These are phyloP conservation scores for Boletus barrowsii DNA, from an alignment of 768 basidiomycete species.

Conservation along the genomic window DNA sequence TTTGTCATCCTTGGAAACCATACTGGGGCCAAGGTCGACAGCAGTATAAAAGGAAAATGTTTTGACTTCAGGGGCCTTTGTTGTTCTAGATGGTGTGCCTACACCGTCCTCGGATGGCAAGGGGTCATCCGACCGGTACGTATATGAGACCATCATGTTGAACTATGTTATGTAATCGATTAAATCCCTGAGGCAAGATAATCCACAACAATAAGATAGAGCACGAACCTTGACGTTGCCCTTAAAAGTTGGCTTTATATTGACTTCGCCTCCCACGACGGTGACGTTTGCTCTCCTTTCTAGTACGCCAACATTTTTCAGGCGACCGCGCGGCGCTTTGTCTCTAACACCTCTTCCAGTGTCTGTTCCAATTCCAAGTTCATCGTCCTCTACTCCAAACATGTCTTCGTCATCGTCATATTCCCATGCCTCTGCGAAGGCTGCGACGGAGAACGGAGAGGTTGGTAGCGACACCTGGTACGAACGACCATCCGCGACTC, in stretches of 20 bases:
- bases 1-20: conserved; percentile 57
- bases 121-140: conserved; percentile 88
- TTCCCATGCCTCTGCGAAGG: conserved; percentile 97
- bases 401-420: conserved; percentile 92
- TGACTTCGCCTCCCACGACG: conserved; percentile 83
- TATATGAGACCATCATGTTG: conserved; percentile 91
- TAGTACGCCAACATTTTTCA: conserved; percentile 71
- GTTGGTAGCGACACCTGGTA: conserved; percentile 82
- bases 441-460: conserved; percentile 74
- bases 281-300: conserved; percentile 91
- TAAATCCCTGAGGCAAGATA: background rate
- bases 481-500: conserved; percentile 41
- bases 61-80: conserved; percentile 68
- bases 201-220: conserved; percentile 34
- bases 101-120: conserved; percentile 62
- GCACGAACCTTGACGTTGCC: conserved; percentile 73
- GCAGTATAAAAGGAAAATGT: conserved; percentile 89
- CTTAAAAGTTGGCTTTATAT: conserved; percentile 73
- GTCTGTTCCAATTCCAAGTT: conserved; percentile 28
- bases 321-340: conserved; percentile 45
- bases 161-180: conserved; percentile 51
- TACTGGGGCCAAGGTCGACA: conserved; percentile 72
- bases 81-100: conserved; percentile 41
- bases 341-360: conserved; percentile 40
- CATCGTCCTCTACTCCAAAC: conserved; percentile 53